These are phyloP conservation scores for Mucuna pruriens DNA, from an alignment of 306 rosid species.

Conservation along the genomic window DNA sequence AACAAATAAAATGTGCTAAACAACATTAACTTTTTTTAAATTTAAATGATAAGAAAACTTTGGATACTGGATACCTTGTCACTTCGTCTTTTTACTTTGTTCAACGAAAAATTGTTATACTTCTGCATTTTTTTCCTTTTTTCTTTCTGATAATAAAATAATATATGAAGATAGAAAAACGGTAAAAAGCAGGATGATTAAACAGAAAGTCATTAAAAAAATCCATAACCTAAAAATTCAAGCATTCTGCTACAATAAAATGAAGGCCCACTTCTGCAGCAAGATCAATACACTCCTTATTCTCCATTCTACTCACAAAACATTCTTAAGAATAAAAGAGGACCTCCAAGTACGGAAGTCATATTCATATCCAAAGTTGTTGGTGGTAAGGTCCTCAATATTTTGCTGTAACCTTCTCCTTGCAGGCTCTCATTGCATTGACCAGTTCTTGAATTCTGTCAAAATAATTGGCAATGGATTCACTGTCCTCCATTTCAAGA, in stretches of 20 bases:
- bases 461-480: no score
- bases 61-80: background rate
- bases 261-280: background rate
- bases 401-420: no score
- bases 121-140: background rate
- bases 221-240: background rate
- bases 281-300: background rate
- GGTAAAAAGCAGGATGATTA: background rate
- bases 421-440: no score
- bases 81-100: background rate
- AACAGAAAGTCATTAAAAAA: background rate
- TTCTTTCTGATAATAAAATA: background rate
- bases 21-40: constrained; percentile 22
- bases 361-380: background rate
- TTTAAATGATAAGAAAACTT: background rate
- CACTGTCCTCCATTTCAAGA: no score
- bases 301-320: background rate
- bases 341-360: background rate
- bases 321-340: background rate
- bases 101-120: background rate
- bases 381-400: no score
- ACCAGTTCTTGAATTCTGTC: no score
- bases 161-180: background rate
- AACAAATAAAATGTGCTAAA: background rate
- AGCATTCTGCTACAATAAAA: background rate